Base-by-base conservation (phyloP, 805 yeast genomes). In the Candida wancherniae region DNA sequence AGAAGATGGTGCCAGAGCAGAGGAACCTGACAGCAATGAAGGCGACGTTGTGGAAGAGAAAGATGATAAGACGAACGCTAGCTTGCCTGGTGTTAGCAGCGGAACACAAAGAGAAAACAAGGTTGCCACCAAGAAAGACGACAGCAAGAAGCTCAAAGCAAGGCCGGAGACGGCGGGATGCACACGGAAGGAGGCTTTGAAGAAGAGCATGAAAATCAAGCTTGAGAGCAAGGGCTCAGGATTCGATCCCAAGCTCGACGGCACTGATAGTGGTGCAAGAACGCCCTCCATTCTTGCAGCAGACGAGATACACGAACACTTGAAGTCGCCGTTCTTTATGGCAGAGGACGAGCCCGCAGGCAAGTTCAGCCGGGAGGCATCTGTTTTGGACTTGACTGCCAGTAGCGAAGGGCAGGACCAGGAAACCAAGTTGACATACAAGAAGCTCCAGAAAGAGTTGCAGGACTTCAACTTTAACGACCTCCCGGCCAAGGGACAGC, bases 401-500 rank as follows among this genome's bases (percentile, higher is more conserved):
- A 23, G 26, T 15, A 16, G 25, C 6, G 15, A 19, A 14, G 22
- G 19, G 8, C 11, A n/a, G 2, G 23, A 14, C 9, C 22, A 18
- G 9, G 26, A 26, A n/a, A 21, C 24, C 15, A 31, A 32, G 22
- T 26, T 62, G 6, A 61, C 64, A 1, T 52, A 47, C 22, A 61
- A 54, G 35, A 60, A 64, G 33, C 44, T 66, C 28, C 61, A 58
- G 39, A 53, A 55, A 25, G 71, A 65, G 38, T 46, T 66, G 22
- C 53, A 50, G 16, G 48, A 44, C 14, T 47, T 66, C 22, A 71
- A 83, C 1, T 88, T 88, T 58, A 83, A 86, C 52, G 92, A 84
- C 39, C 57, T 90, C n/a, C 95, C 97, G 0, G 92, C 95, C 6
- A 75, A 77, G 44, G 92, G 94, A 0, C 98, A 90, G 55, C 95